phyloP scores from a whole-genome alignment of 1,284 basidiomycete species.

The Fomitopsis palustris region DNA sequence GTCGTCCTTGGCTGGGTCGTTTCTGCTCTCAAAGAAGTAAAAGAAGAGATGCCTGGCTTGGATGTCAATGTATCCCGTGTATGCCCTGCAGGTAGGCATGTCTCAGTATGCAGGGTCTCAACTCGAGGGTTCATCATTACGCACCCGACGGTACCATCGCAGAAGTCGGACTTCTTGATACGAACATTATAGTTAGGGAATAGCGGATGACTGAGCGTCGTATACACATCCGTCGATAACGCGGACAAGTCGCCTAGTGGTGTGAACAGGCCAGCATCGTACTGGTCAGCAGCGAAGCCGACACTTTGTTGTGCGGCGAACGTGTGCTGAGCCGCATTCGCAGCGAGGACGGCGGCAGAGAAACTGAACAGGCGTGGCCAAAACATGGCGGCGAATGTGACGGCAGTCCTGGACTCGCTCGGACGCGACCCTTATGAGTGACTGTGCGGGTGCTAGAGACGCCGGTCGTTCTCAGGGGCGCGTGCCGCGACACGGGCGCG shows the following conservation, averaged over 20 bases:
- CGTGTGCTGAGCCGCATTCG: slow-evolving; percentile 3
- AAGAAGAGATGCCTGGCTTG: slow-evolving; percentile 77
- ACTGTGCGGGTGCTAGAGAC: background rate
- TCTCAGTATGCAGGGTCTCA: background rate
- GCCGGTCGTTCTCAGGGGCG: background rate
- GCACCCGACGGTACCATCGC: slow-evolving; percentile 23
- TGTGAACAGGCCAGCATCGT: slow-evolving; percentile 37
- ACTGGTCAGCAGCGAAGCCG: slow-evolving; percentile 8
- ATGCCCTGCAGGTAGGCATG: background rate
- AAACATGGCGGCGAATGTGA: slow-evolving; percentile 2
- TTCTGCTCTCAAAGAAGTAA: slow-evolving; percentile 75
- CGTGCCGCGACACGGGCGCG: slow-evolving; percentile 1
- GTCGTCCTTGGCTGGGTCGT: slow-evolving; percentile 61
- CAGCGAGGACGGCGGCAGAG: background rate
- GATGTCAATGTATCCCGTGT: slow-evolving; percentile 61
- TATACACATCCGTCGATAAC: slow-evolving; percentile 40
- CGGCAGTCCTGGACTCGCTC: background rate
- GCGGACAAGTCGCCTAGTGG: slow-evolving; percentile 37
- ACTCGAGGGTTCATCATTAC: background rate
- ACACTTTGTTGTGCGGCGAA: background rate
- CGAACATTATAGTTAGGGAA: slow-evolving; percentile 53
- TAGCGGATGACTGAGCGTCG: slow-evolving; percentile 45
- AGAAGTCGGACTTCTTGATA: slow-evolving; percentile 37
- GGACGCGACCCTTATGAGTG: background rate
- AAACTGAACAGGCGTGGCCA: background rate